Base-by-base conservation (phyloP, 805 yeast species). In the Candida quercuum region DNA sequence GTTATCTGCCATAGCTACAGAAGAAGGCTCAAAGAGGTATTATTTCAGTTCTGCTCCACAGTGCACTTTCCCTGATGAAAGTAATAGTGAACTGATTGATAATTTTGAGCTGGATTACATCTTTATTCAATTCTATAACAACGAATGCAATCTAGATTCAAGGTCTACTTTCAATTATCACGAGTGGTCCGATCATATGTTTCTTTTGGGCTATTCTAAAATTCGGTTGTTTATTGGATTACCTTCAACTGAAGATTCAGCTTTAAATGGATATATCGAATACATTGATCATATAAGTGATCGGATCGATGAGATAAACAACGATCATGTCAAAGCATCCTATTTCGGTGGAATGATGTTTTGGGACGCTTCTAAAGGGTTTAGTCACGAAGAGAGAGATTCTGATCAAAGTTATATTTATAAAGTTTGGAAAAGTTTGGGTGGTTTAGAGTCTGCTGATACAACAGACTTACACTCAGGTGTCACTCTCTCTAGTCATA, bases 321-420 rank as follows among this genome's bases (percentile, higher is more conserved):
- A 15, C 1, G 16, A 37, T 16, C 27, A 38, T 11, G 7, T 18
- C 1, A 25, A 31, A 9, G 31, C 40, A n/a, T 30, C 54, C 1
- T 56, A 63, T 46, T 84, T 88, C 55, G 96, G 95, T 36, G 98
- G 98, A 45, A 71, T 89, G 52, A 76, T 82, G 72, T 64, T 88
- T 43, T 89, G 98, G 97, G 95, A 87, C 60, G 95, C 95, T 12
- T 78, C 88, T 29, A 83, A 81, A 52, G 89, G 79, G 30, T 74
- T 69, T 48, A 49, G 63, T 33, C 66, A 67, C 47, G 47, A 51
- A 20, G 56, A 53, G 18, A 57, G 59, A 25, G 63, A 58, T 33
- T 70, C 67, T 1, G 28, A 42, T 16, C 33, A 30, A 3, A 48
- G 56, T 32, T 53, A 50, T 32, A 50, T 53, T 21, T 45, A 37